phyloP scores from a whole-genome alignment of 495 filamentous ascomycete genomes.

The Xylaria longipes region DNA sequence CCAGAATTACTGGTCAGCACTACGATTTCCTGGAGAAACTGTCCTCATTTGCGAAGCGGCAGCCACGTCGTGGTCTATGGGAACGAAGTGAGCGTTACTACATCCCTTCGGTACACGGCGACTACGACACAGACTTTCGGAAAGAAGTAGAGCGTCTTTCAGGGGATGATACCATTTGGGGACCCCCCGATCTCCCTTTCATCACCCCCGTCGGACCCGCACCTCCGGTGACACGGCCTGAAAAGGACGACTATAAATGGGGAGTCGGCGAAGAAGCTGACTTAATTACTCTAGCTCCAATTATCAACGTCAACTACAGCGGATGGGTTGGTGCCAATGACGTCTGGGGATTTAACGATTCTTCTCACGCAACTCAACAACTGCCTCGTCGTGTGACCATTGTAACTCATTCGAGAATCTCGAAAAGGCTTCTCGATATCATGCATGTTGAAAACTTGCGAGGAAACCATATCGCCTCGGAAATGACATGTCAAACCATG shows the following conservation, averaged over 20 bases:
- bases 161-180: slow-evolving; percentile 64
- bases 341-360: slow-evolving; percentile 67
- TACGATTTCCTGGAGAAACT: slow-evolving; percentile 72
- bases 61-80: slow-evolving; percentile 74
- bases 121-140: slow-evolving; percentile 60
- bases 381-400: slow-evolving; percentile 71
- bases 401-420: slow-evolving; percentile 69
- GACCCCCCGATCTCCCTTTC: slow-evolving; percentile 57
- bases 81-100: slow-evolving; percentile 78
- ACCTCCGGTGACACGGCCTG: slow-evolving; percentile 59
- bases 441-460: slow-evolving; percentile 68
- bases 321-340: slow-evolving; percentile 67
- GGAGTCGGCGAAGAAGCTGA: slow-evolving; percentile 80
- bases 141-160: slow-evolving; percentile 55
- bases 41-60: slow-evolving; percentile 61
- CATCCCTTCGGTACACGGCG: slow-evolving; percentile 67
- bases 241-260: slow-evolving; percentile 71
- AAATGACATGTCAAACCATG: slow-evolving; percentile 72
- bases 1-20: slow-evolving; percentile 72
- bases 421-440: slow-evolving; percentile 64
- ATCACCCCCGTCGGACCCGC: slow-evolving; percentile 66
- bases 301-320: slow-evolving; percentile 70
- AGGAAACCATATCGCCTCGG: slow-evolving; percentile 69
- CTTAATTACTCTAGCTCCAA: slow-evolving; percentile 71
- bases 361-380: slow-evolving; percentile 48